These are phyloP conservation scores for Sanghuangporus weigelae DNA, from an alignment of 1,284 basidiomycete genomes.

Conservation along the genomic window DNA sequence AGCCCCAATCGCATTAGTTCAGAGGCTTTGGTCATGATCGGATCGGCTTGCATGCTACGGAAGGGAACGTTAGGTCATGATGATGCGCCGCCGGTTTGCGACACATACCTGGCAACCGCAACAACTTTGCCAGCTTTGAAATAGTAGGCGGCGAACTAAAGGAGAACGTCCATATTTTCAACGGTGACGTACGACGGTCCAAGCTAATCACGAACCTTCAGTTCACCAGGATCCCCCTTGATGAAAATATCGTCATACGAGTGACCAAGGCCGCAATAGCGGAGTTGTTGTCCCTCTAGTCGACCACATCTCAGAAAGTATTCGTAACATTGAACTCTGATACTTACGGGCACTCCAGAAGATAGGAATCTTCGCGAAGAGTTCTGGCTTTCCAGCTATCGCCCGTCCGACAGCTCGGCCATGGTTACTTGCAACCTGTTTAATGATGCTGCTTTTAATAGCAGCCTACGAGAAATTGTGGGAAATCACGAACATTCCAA, in stretches of 20 bases:
- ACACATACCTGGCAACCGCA: slow-evolving; percentile 66
- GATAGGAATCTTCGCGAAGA: slow-evolving; percentile 76
- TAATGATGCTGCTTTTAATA: slow-evolving; percentile 4
- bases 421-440: slow-evolving; percentile 77
- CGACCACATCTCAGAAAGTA: not conserved
- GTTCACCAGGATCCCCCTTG: slow-evolving; percentile 70
- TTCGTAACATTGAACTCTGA: not conserved
- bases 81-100: slow-evolving; percentile 25
- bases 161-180: not conserved
- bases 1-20: slow-evolving; percentile 76
- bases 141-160: slow-evolving; percentile 83
- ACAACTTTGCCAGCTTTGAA: slow-evolving; percentile 71
- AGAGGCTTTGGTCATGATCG: slow-evolving; percentile 75
- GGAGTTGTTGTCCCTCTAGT: slow-evolving; percentile 67
- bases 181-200: not conserved
- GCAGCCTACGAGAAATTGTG: slow-evolving; percentile 3
- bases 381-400: slow-evolving; percentile 60
- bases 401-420: slow-evolving; percentile 79
- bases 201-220: slow-evolving; percentile 54
- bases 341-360: slow-evolving; percentile 84
- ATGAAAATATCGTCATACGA: slow-evolving; percentile 73
- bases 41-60: slow-evolving; percentile 76
- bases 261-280: slow-evolving; percentile 74
- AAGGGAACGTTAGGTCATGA: not conserved
- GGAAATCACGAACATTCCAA: slow-evolving; percentile 69